Conservation (phyloP, 768 basidiomycete species). For the Pleurotus eryngii region DNA sequence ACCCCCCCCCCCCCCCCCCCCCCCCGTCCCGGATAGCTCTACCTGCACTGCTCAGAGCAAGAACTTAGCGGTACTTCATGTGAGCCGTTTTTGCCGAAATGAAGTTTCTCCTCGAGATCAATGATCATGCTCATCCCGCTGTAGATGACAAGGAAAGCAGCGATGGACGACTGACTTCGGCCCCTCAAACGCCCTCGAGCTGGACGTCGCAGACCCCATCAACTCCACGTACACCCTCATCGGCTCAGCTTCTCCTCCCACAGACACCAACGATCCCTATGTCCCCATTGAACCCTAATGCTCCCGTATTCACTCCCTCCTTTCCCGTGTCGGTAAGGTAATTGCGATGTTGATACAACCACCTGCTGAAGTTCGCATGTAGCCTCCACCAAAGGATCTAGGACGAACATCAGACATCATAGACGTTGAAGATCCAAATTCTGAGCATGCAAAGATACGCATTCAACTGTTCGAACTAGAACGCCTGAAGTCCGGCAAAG, state of each 20-base stretch:
- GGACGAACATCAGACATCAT: slow-evolving; percentile 14
- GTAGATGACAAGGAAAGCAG: slow-evolving; percentile 1
- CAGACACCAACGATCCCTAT: slow-evolving; percentile 14
- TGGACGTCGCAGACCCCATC: slow-evolving; percentile 21
- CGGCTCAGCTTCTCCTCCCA: slow-evolving; percentile 23
- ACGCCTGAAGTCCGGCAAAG: neutral
- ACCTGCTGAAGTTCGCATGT: no score
- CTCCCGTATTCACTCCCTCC: slow-evolving; percentile 37
- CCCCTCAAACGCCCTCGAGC: neutral
- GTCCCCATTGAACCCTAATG: slow-evolving; percentile 35
- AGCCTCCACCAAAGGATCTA: no score
- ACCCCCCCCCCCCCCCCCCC: no score
- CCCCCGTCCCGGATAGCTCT: slow-evolving; percentile 42
- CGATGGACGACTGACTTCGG: neutral
- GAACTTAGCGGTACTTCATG: slow-evolving; percentile 45
- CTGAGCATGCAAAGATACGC: slow-evolving; percentile 61
- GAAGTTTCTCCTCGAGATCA: neutral
- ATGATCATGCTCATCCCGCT: neutral
- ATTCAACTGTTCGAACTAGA: slow-evolving; percentile 49
- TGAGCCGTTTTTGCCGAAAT: slow-evolving; percentile 14
- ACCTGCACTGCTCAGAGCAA: slow-evolving; percentile 56
- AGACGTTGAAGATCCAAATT: slow-evolving; percentile 53
- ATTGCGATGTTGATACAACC: neutral
- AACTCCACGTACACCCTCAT: slow-evolving; percentile 32
- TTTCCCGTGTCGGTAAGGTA: neutral